phyloP scores from a whole-genome alignment of 2,329 filamentous ascomycete species.

The Gnomoniopsis smithogilvyi region DNA sequence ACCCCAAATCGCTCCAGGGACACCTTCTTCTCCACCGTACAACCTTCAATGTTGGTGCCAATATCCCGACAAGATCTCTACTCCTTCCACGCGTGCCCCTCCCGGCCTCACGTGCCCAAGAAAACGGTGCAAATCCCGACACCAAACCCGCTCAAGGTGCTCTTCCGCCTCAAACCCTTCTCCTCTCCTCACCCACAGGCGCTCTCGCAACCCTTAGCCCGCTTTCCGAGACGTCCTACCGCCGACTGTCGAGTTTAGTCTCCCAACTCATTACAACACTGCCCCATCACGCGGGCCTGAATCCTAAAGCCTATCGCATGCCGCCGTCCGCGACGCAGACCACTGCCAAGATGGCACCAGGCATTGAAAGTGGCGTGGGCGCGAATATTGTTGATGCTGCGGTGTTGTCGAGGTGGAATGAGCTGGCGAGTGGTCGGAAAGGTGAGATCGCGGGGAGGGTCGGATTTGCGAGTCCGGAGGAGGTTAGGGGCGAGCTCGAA shows the following conservation, averaged over 20 bases:
- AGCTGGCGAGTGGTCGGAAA: conserved; percentile 68
- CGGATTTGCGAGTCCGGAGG: conserved; percentile 62
- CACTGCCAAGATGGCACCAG: conserved; percentile 37
- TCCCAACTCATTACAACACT: conserved; percentile 76
- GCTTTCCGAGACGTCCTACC: conserved; percentile 75
- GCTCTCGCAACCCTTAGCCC: conserved; percentile 74
- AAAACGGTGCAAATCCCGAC: conserved; percentile 25
- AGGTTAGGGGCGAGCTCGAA: conserved; percentile 68
- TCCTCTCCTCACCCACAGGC: conserved; percentile 74
- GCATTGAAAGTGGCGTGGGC: conserved; percentile 56
- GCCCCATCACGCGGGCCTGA: conserved; percentile 74
- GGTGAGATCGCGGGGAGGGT: conserved; percentile 72
- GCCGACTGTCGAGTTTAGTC: conserved; percentile 76
- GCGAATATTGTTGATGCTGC: conserved; percentile 74
- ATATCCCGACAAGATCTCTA: conserved; percentile 70
- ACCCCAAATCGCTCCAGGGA: conserved; percentile 89
- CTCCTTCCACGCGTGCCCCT: conserved; percentile 64
- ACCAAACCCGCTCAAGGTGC: conserved; percentile 34
- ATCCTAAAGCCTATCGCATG: conserved; percentile 74
- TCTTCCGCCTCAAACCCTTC: conserved; percentile 44
- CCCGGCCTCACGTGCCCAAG: conserved; percentile 29
- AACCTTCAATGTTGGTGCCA: conserved; percentile 80
- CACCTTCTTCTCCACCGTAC: conserved; percentile 82
- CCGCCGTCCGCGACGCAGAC: conserved; percentile 45
- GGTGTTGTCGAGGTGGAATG: conserved; percentile 71